Evolutionary conservation across 1,284 basidiomycete species (phyloP).

Genomic region (Apiotrichum veenhuisii): DNA sequence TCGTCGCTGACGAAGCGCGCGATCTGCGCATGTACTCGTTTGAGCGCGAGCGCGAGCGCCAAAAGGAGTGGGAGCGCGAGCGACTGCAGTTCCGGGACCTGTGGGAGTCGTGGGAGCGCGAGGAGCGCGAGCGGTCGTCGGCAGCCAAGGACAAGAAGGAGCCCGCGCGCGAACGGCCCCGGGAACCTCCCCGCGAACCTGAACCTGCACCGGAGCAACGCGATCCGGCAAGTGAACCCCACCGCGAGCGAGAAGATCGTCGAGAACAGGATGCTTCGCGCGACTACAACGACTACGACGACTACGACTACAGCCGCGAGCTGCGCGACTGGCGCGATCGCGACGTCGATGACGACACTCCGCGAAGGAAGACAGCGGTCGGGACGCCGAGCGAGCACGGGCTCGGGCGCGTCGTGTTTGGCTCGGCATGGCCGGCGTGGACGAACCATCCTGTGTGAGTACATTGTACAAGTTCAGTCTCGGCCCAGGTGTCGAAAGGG

Average conservation of each 20-base stretch:
- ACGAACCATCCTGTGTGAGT: conserved; percentile 13
- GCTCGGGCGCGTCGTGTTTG: conserved; percentile 3
- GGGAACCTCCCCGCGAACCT: too few relatives aligned
- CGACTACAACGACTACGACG: too few relatives aligned
- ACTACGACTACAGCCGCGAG: too few relatives aligned
- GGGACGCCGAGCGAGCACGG: background rate
- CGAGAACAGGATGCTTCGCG: too few relatives aligned
- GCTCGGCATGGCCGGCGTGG: conserved; percentile 3
- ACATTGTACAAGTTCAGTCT: too few relatives aligned
- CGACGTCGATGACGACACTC: background rate
- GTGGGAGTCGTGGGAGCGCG: background rate
- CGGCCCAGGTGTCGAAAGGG: too few relatives aligned
- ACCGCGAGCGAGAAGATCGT: too few relatives aligned
- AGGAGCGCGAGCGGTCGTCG: too few relatives aligned
- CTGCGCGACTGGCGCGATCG: background rate
- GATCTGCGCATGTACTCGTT: conserved; percentile 35
- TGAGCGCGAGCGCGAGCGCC: background rate
- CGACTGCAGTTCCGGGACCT: background rate
- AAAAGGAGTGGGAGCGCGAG: background rate
- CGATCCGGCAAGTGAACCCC: too few relatives aligned
- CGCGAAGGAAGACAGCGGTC: background rate
- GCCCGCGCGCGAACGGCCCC: background rate
- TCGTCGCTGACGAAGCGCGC: conserved; percentile 35
- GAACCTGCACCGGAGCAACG: too few relatives aligned
- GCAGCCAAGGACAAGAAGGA: too few relatives aligned